phyloP scores from a whole-genome alignment of 73 alveolate genomes.

The Paramecium sexaurelia region DNA sequence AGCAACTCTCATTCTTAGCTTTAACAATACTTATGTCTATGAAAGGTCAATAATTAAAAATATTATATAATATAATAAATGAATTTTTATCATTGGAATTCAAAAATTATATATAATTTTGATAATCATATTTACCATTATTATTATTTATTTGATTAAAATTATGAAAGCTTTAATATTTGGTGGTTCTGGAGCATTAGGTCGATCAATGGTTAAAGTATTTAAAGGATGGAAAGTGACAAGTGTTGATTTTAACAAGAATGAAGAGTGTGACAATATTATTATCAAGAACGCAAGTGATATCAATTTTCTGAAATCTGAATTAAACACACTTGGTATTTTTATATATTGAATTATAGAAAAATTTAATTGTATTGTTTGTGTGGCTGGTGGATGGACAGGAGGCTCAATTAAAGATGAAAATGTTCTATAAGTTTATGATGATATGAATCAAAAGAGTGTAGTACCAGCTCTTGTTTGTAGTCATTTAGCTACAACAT shows the following conservation, averaged over 20 bases:
- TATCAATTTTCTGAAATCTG: background rate
- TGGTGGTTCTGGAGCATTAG: conserved; percentile 86
- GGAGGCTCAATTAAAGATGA: conserved; percentile 77
- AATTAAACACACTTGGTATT: background rate
- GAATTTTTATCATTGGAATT: no score
- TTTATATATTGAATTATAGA: background rate
- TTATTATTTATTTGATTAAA: no score
- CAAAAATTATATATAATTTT: no score
- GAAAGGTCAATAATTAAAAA: no score
- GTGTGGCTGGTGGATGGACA: conserved; percentile 91
- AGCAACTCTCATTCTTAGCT: background rate
- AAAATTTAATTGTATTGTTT: conserved; percentile 70
- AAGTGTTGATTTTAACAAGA: conserved; percentile 71
- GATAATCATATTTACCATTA: no score
- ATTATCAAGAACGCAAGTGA: background rate
- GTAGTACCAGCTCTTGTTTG: conserved; percentile 75
- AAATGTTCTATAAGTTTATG: conserved; percentile 69
- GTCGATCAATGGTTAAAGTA: conserved; percentile 71
- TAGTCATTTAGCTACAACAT: conserved; percentile 79
- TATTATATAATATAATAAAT: no score
- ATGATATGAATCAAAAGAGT: conserved; percentile 67
- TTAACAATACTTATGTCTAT: no score
- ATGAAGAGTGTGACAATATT: conserved; percentile 74
- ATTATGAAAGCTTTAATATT: conserved; percentile 54
- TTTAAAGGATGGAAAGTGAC: conserved; percentile 79